These are phyloP conservation scores for Xylogone sp. DNA, from an alignment of 2,329 filamentous ascomycete species.

Conservation along the genomic window DNA sequence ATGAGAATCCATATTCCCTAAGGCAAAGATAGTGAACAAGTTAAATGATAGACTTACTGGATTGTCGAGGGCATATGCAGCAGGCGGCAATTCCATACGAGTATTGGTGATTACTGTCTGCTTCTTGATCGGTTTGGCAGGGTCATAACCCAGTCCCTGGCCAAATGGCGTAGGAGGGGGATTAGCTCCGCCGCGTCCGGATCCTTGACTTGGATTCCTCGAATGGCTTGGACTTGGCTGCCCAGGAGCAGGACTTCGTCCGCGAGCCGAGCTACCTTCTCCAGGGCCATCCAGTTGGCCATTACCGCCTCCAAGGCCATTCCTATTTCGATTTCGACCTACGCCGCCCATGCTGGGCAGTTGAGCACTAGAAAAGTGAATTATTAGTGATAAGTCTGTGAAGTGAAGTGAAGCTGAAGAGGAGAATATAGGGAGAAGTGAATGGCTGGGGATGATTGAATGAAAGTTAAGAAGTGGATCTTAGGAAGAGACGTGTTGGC, in stretches of 20 bases:
- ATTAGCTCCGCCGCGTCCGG: neutral
- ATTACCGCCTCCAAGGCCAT: neutral
- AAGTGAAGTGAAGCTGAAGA: too few species aligned
- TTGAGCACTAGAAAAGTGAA: neutral
- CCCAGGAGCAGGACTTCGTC: neutral
- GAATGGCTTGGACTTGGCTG: neutral
- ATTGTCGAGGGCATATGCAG: slow-evolving; percentile 43
- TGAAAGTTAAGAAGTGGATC: too few species aligned
- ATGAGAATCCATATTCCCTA: too few species aligned
- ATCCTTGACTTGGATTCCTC: neutral
- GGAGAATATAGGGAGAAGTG: too few species aligned
- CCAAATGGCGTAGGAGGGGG: slow-evolving; percentile 11
- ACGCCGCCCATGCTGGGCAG: neutral
- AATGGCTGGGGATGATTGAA: too few species aligned
- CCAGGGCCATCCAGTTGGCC: neutral
- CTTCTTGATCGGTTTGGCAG: slow-evolving; percentile 30
- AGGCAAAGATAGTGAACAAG: neutral
- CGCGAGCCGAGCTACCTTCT: neutral
- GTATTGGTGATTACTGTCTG: slow-evolving; percentile 29
- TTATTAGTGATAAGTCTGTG: neutral
- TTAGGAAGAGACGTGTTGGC: too few species aligned
- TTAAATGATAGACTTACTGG: slow-evolving; percentile 27
- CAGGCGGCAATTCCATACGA: slow-evolving; percentile 55
- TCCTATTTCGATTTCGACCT: neutral
- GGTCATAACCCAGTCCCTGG: slow-evolving; percentile 38